These are phyloP conservation scores for Cryptosporidium andersoni DNA, from an alignment of 169 alveolate genomes.

Conservation along the genomic window DNA sequence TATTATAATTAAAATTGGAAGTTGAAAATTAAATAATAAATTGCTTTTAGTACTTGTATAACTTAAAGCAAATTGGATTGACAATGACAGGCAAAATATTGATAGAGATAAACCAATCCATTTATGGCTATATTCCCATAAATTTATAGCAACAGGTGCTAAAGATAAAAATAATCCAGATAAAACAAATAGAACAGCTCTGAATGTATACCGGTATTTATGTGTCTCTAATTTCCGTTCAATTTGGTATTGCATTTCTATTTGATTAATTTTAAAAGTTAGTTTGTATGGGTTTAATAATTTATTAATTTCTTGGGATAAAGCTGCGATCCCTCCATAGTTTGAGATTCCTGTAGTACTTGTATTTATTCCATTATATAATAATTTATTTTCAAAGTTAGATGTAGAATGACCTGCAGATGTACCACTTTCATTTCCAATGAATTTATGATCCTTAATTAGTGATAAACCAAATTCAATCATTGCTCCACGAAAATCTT, in stretches of 20 bases:
- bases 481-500: neutral
- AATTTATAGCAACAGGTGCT: slow-evolving; percentile 27
- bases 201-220: slow-evolving; percentile 33
- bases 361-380: too few relatives aligned
- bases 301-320: slow-evolving; percentile 27
- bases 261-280: slow-evolving; percentile 40
- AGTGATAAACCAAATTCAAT: slow-evolving; percentile 2
- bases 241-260: slow-evolving; percentile 41
- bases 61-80: slow-evolving; percentile 16
- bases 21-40: slow-evolving; percentile 1
- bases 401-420: neutral
- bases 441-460: neutral
- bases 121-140: neutral
- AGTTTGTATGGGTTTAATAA: slow-evolving; percentile 33
- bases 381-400: neutral
- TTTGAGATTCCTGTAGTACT: neutral
- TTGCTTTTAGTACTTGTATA: slow-evolving; percentile 8
- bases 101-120: slow-evolving; percentile 30
- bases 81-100: slow-evolving; percentile 19
- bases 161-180: slow-evolving; percentile 8
- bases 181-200: slow-evolving; percentile 47
- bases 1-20: slow-evolving; percentile 8
- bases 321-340: slow-evolving; percentile 5
- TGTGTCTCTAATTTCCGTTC: slow-evolving; percentile 30
- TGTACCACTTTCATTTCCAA: neutral